Percentiles rank a stretch among this genome's conserved stretches.
Conservation (phyloP, 2,329 filamentous ascomycete species). For the Juglanconis juglandina region DNA sequence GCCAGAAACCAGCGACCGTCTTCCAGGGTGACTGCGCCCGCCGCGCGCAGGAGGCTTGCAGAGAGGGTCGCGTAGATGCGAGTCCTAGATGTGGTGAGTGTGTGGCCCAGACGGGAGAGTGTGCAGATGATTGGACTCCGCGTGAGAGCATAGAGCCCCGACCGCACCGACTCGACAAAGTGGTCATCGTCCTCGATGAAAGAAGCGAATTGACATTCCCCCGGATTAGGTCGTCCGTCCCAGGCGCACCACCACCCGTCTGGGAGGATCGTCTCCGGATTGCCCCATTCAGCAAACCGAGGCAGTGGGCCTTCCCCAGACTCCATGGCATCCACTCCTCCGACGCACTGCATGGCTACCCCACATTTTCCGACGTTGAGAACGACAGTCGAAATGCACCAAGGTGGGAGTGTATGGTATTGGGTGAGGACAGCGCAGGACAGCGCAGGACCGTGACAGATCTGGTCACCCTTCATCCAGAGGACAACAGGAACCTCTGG, state of each 20-base stretch:
- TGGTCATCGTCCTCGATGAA: no score
- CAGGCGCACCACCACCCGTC: neutral
- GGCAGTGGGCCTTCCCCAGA: neutral
- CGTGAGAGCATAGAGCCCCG: no score
- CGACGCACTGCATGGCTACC: neutral
- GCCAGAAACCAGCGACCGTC: neutral
- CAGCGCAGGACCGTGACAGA: no score
- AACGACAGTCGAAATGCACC: no score
- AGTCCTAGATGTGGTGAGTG: neutral
- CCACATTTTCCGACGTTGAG: slow-evolving; percentile 7
- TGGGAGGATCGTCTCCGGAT: slow-evolving; percentile 1
- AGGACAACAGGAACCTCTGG: neutral
- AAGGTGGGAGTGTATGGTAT: no score
- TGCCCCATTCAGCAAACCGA: slow-evolving; percentile 14
- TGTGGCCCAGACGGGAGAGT: neutral
- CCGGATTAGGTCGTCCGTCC: neutral
- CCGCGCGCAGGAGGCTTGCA: neutral
- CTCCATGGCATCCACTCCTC: neutral
- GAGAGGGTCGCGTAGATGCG: no score
- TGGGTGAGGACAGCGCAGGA: no score
- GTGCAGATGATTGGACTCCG: neutral
- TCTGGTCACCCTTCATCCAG: neutral
- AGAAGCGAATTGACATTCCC: neutral
- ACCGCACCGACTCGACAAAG: no score
- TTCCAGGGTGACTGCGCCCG: neutral